These are phyloP conservation scores for Lumnitzera littorea DNA, from an alignment of 345 rosid genomes.

Conservation along the genomic window DNA sequence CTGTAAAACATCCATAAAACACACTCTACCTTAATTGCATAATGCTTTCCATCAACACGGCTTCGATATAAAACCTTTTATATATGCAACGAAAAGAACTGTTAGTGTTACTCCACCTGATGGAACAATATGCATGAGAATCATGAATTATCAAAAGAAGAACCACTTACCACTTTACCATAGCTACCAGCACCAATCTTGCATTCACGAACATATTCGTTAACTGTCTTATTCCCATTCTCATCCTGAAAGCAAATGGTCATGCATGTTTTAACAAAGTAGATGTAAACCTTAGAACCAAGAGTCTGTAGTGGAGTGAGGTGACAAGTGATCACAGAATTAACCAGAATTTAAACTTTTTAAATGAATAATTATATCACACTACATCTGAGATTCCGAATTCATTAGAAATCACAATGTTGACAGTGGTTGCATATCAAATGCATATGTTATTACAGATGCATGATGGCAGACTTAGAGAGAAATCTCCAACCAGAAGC, in stretches of 20 bases:
- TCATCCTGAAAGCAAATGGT: slow-evolving; percentile 57
- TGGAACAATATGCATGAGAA: slow-evolving; percentile 5
- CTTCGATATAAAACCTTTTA: slow-evolving; percentile 77
- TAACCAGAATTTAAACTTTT: too few species aligned
- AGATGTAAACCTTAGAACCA: too few species aligned
- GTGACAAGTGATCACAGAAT: too few species aligned
- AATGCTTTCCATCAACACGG: slow-evolving; percentile 63
- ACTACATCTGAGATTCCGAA: too few species aligned
- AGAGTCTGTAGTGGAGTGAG: too few species aligned
- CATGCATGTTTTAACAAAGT: too few species aligned
- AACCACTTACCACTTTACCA: slow-evolving; percentile 86
- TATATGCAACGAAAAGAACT: slow-evolving; percentile 16
- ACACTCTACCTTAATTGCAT: slow-evolving; percentile 82
- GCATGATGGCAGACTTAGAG: too few species aligned
- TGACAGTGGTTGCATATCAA: too few species aligned
- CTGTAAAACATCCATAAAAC: not conserved
- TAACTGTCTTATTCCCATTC: slow-evolving; percentile 77
- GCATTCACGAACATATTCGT: slow-evolving; percentile 70
- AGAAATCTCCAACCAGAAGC: too few species aligned
- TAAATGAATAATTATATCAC: too few species aligned
- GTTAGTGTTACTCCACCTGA: slow-evolving; percentile 4
- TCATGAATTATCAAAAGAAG: not conserved
- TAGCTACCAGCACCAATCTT: slow-evolving; percentile 98
- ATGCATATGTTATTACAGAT: too few species aligned
- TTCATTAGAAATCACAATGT: too few species aligned